Base-by-base conservation (phyloP, 148 eudicot species). In the Rhododendron molle region DNA sequence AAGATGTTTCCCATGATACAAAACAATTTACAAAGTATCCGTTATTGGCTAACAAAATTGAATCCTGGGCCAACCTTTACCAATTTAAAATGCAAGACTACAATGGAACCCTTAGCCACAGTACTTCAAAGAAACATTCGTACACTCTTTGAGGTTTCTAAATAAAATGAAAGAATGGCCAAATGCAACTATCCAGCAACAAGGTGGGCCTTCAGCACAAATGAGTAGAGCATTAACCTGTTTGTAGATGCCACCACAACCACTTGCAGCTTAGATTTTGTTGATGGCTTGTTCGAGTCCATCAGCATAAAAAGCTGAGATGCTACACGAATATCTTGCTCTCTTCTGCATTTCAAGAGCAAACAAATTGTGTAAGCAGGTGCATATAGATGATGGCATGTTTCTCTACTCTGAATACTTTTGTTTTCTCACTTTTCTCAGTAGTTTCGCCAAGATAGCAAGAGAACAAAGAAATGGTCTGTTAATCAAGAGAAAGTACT, bases 211-310 rank as follows among this genome's bases (percentile, higher is more conserved):
- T 15, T 32, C 49, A 34, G 43, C 26, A 72, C n/a, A 2, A 5
- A 28, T 40, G 34, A 76, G 80, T 54, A 44, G 3, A 56, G 26
- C 80, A 67, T 67, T 16, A 85, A 97, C 99, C 99, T 97, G 89
- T 97, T 94, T 85, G 99, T 97, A 88, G 99, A 95, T 89, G 98
- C 99, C 72, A 97, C 96, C 84, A 97, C 99, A 77, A 94, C 98
- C 88, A 93, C 93, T 87, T 91, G 89, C 20, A 93, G 92, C 60
- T 69, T 85, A 81, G 88, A 90, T 71, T 89, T 80, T 40, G 93
- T 88, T 81, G 92, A 87, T 28, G 92, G 92, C 82, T 72, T 89
- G 85, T 88, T 92, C 71, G 95, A 89, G 87, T 97, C 99, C 99
- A 97, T 97, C 69, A 97, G 91, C 80, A 92, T 89, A 90, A 90